Evolutionary conservation across 495 filamentous ascomycete species (phyloP).

Genomic region (Neohortaea acidophila): DNA sequence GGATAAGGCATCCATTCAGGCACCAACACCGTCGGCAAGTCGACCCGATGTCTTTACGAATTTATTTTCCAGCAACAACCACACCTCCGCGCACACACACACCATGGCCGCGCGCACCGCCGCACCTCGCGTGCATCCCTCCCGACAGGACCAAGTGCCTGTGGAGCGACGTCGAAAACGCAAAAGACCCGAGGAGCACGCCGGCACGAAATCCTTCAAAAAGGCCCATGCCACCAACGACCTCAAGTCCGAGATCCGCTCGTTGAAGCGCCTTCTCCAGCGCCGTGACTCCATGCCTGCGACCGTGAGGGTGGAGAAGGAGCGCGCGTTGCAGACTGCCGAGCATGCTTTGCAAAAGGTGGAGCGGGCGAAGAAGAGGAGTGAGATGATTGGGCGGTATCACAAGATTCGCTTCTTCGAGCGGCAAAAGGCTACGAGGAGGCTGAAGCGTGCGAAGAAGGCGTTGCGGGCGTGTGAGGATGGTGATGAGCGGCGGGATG

Average conservation of each 20-base stretch:
- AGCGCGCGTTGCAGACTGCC: slow-evolving; percentile 65
- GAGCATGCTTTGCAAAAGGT: slow-evolving; percentile 50
- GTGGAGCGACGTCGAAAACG: slow-evolving; percentile 9
- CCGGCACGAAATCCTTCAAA: slow-evolving; percentile 24
- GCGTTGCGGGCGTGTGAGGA: slow-evolving; percentile 31
- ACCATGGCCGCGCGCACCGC: slow-evolving; percentile 14
- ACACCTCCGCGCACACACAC: too few species aligned
- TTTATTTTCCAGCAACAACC: too few species aligned
- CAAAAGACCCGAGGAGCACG: slow-evolving; percentile 19
- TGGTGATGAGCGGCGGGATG: slow-evolving; percentile 34
- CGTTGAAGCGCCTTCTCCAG: slow-evolving; percentile 47
- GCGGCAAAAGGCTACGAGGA: slow-evolving; percentile 61
- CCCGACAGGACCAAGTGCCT: slow-evolving; percentile 22
- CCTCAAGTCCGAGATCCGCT: slow-evolving; percentile 45
- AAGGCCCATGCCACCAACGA: slow-evolving; percentile 27
- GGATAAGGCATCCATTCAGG: too few species aligned
- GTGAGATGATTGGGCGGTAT: slow-evolving; percentile 69
- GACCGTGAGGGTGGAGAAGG: slow-evolving; percentile 56
- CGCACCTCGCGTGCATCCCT: slow-evolving; percentile 12
- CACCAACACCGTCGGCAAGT: too few species aligned
- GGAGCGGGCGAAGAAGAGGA: slow-evolving; percentile 42
- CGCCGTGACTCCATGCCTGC: slow-evolving; percentile 48
- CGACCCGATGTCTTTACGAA: too few species aligned
- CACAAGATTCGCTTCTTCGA: slow-evolving; percentile 94
- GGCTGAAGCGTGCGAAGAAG: slow-evolving; percentile 31